phyloP scores from a whole-genome alignment of 352 stramenopile species.

The Thraustochytrium sp. region DNA sequence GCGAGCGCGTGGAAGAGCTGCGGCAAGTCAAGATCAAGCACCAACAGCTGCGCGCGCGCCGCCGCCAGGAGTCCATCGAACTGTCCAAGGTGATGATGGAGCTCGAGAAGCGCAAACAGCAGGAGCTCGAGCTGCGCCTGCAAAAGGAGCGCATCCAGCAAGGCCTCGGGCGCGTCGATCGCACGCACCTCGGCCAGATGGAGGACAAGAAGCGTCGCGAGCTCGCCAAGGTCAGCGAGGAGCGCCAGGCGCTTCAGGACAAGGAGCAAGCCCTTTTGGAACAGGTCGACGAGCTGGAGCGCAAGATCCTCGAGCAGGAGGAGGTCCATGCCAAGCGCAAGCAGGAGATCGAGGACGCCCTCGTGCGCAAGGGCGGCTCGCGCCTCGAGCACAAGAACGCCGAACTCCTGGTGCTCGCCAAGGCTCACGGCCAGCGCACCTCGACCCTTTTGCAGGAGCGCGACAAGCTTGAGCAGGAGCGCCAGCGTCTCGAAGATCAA shows the following conservation, averaged over 20 bases:
- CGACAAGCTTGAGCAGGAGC: slow-evolving; percentile 7
- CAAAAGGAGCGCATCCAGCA: background rate
- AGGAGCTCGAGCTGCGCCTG: background rate
- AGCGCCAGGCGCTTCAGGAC: background rate
- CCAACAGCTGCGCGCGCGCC: background rate
- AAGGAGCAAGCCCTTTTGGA: slow-evolving; percentile 16
- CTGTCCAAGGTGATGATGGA: background rate
- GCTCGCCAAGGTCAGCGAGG: background rate
- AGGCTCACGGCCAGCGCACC: background rate
- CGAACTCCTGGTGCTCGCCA: background rate
- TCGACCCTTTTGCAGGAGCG: background rate
- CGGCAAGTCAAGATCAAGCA: slow-evolving; percentile 12
- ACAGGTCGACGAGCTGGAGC: background rate
- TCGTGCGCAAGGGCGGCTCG: background rate
- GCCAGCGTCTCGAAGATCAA: background rate
- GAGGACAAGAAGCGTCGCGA: background rate
- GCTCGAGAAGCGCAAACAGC: background rate
- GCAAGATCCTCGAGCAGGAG: background rate
- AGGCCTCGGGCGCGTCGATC: background rate
- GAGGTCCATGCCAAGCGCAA: background rate
- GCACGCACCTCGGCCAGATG: background rate
- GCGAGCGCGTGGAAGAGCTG: background rate
- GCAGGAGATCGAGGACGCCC: slow-evolving; percentile 5
- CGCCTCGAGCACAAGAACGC: background rate
- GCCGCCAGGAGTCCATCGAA: background rate